Evolutionary conservation across 371 early-diverging fungal genomes (phyloP), one percentile per base, ranked within the genome.

Genomic region (Mucor piriformis): DNA sequence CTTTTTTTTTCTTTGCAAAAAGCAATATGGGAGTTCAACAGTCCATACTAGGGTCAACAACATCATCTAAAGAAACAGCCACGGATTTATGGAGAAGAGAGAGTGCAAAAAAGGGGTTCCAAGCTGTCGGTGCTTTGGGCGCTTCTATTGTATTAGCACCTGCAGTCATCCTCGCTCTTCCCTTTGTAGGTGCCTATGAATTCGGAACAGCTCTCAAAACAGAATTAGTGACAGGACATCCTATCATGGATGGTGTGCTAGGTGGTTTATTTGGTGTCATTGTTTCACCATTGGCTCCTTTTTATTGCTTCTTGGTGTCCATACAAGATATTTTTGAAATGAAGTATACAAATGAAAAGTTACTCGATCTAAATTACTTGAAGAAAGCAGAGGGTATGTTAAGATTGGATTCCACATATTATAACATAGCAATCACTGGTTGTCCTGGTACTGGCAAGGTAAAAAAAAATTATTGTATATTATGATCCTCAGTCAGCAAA

Each of bases 371-470:
- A 24, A 52, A 61, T 1, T 69, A 76, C 23, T 18, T 63, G 8
- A 34, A 40, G 13, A 34, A 44, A 21, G 70, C 70, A 11, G n/a
- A 54, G 27, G 50, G 47, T 15, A 57, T 61, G 37, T 20, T 66
- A 10, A 25, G 59, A 18, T 47, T 59, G 34, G 67, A 59, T 64
- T 48, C 24, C 23, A 49, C 18, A 8, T 60, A 50, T 27, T 65
- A 70, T 44, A 73, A 73, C 37, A 50, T 73, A 3, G 74, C 61
- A 1, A 33, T 73, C 23, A 57, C 59, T 2, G 74, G 74, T 3
- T 63, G 59, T 35, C 57, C 70, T 16, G 74, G 74, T 1, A 67
- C 70, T 10, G 74, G 74, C 15, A 73, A 73, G 58, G 74, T 73
- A 63, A 47, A 7, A n/a, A n/a, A n/a, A n/a, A n/a, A n/a, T n/a